Percentiles rank a stretch among this genome's conserved stretches.
Conservation (phyloP, 2,329 filamentous ascomycete genomes). For the Camillea tinctor region DNA sequence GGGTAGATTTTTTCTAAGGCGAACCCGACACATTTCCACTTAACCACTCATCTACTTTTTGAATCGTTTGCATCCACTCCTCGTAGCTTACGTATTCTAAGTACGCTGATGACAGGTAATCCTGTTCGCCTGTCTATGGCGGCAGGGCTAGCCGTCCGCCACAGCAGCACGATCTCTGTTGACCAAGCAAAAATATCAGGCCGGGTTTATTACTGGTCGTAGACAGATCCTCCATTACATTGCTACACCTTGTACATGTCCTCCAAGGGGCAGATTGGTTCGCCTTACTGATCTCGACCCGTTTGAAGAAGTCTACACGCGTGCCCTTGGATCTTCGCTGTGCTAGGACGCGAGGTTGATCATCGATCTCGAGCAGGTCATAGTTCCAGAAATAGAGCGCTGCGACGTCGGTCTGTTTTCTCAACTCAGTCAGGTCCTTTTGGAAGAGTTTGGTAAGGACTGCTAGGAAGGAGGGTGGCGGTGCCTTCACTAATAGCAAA, state of each 20-base stretch:
- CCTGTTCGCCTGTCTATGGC: slow-evolving; percentile 13
- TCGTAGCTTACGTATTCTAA: neutral
- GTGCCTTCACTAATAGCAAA: slow-evolving; percentile 49
- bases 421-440: slow-evolving; percentile 56
- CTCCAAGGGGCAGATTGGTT: slow-evolving; percentile 36
- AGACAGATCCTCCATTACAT: slow-evolving; percentile 62
- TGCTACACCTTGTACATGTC: slow-evolving; percentile 59
- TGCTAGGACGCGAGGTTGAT: slow-evolving; percentile 50
- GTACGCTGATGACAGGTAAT: neutral
- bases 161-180: slow-evolving; percentile 56
- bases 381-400: slow-evolving; percentile 73
- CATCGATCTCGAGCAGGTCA: slow-evolving; percentile 63
- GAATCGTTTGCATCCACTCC: neutral
- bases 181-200: slow-evolving; percentile 51
- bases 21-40: neutral
- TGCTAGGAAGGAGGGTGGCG: slow-evolving; percentile 46
- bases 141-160: slow-evolving; percentile 53
- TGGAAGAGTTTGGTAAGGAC: slow-evolving; percentile 67
- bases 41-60: neutral
- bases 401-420: slow-evolving; percentile 60
- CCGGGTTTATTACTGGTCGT: slow-evolving; percentile 43
- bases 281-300: slow-evolving; percentile 53
- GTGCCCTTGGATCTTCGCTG: slow-evolving; percentile 36
- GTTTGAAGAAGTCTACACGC: slow-evolving; percentile 58
- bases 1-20: neutral